Percentiles rank a stretch among this genome's conserved stretches.
These are phyloP conservation scores for Oryza glumipatula DNA, from an alignment of 176 grass and related monocot genomes.

Conservation along the genomic window DNA sequence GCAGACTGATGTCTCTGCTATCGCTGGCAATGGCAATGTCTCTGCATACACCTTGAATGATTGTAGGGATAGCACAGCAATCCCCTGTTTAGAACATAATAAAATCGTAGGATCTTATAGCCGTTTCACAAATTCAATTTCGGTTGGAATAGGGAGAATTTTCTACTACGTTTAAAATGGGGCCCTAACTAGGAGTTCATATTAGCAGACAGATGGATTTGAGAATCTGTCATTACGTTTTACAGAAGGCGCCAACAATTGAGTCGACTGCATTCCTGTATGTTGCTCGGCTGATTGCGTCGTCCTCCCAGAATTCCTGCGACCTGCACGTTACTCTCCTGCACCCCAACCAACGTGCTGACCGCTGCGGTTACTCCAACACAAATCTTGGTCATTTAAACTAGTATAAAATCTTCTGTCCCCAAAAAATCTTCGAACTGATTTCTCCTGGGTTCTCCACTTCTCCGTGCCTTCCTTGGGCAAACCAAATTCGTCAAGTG, in stretches of 20 bases:
- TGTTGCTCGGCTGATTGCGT: conserved; percentile 2
- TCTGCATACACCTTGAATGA: too few relatives aligned
- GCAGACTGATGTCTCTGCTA: too few relatives aligned
- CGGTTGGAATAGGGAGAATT: not conserved
- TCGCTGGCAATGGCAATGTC: too few relatives aligned
- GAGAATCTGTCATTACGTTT: not conserved
- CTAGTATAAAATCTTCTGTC: not conserved
- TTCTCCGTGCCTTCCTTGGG: not conserved
- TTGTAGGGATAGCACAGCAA: too few relatives aligned
- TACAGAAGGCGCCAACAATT: not conserved
- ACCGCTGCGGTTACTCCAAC: not conserved
- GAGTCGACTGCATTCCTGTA: not conserved
- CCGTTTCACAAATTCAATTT: not conserved
- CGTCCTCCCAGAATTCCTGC: not conserved
- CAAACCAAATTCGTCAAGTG: not conserved
- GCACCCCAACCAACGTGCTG: conserved; percentile 9
- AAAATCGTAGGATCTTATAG: not conserved
- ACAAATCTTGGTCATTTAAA: not conserved
- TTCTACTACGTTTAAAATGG: too few relatives aligned
- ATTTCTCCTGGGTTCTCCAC: not conserved
- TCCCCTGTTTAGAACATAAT: too few relatives aligned
- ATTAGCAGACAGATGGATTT: not conserved
- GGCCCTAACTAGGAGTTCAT: not conserved
- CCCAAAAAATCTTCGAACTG: not conserved
- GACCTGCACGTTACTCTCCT: conserved; percentile 31